Conservation (phyloP, 2,329 filamentous ascomycete species). For the Beauveria sp. region DNA sequence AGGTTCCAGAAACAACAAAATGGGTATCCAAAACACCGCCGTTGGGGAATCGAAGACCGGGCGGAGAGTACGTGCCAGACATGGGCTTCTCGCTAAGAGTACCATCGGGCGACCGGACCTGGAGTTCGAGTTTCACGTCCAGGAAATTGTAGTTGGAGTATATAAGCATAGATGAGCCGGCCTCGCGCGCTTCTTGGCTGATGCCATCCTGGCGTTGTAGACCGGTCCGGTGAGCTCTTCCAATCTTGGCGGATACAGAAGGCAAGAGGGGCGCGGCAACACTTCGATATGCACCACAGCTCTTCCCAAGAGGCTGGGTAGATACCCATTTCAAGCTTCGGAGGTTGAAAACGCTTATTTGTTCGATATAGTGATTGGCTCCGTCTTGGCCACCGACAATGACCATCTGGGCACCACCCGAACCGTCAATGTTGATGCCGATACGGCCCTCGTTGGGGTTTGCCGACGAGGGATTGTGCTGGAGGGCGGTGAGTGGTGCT, state of each 20-base stretch:
- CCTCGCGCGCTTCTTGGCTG: slow-evolving; percentile 46
- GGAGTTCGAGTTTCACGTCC: slow-evolving; percentile 91
- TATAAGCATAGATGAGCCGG: slow-evolving; percentile 75
- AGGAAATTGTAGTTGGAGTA: slow-evolving; percentile 99
- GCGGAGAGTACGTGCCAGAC: slow-evolving; percentile 78
- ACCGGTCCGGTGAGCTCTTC: slow-evolving; percentile 43
- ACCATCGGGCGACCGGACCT: slow-evolving; percentile 79
- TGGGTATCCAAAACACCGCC: slow-evolving; percentile 92
- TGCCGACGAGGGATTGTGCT: slow-evolving; percentile 77
- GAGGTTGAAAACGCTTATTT: slow-evolving; percentile 96
- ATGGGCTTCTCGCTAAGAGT: slow-evolving; percentile 80
- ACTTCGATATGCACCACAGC: slow-evolving; percentile 92
- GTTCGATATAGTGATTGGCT: slow-evolving; percentile 97
- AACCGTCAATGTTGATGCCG: slow-evolving; percentile 82
- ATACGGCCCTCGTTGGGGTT: slow-evolving; percentile 82
- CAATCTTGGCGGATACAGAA: slow-evolving; percentile 57
- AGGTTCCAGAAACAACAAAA: slow-evolving; percentile 95
- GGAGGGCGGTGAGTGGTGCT: slow-evolving; percentile 77
- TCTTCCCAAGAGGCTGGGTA: slow-evolving; percentile 78
- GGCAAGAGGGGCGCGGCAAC: slow-evolving; percentile 79
- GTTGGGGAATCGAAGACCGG: slow-evolving; percentile 89
- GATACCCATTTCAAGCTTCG: slow-evolving; percentile 93
- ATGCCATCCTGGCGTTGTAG: slow-evolving; percentile 37
- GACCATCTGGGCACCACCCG: slow-evolving; percentile 92
- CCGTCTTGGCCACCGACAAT: slow-evolving; percentile 95